Evolutionary conservation across 495 filamentous ascomycete species (phyloP).

Genomic region (Daldinia childiae): DNA sequence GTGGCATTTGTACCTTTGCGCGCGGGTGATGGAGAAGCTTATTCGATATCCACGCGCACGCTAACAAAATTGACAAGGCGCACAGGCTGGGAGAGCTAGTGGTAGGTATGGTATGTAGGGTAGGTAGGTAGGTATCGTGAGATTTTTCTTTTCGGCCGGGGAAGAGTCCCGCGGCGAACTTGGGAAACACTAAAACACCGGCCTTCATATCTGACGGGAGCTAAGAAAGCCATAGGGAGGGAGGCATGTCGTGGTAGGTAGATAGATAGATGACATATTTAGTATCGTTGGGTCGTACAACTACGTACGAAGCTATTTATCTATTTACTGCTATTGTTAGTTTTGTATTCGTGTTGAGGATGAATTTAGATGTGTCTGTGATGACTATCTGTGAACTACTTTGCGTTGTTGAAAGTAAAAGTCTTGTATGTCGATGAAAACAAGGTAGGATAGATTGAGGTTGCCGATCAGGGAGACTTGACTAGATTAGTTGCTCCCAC

Average conservation of each 20-base stretch:
- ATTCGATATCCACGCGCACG: slow-evolving; percentile 26
- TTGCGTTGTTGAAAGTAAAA: not conserved
- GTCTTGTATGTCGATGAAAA: not conserved
- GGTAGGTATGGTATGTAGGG: too few species aligned
- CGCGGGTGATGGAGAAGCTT: slow-evolving; percentile 33
- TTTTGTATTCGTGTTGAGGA: not conserved
- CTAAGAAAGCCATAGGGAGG: too few species aligned
- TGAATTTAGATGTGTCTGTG: not conserved
- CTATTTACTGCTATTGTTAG: too few species aligned
- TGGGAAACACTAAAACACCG: too few species aligned
- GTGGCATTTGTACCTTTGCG: slow-evolving; percentile 13
- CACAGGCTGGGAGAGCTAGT: not conserved
- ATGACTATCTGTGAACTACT: not conserved
- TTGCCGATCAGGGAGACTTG: slow-evolving; percentile 1
- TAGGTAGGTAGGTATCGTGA: not conserved
- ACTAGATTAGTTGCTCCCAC: too few species aligned
- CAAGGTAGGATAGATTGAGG: not conserved
- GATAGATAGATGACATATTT: too few species aligned
- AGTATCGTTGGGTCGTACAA: too few species aligned
- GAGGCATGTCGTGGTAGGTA: too few species aligned
- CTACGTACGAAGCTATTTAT: too few species aligned
- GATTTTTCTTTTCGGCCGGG: not conserved
- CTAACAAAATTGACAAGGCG: not conserved
- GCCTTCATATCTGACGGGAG: too few species aligned
- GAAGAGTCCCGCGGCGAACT: not conserved